A percentile compares a stretch with the other conserved stretches of the same genome.
Conservation (phyloP, 768 basidiomycete genomes). For the Pleurotus tuber-regium region DNA sequence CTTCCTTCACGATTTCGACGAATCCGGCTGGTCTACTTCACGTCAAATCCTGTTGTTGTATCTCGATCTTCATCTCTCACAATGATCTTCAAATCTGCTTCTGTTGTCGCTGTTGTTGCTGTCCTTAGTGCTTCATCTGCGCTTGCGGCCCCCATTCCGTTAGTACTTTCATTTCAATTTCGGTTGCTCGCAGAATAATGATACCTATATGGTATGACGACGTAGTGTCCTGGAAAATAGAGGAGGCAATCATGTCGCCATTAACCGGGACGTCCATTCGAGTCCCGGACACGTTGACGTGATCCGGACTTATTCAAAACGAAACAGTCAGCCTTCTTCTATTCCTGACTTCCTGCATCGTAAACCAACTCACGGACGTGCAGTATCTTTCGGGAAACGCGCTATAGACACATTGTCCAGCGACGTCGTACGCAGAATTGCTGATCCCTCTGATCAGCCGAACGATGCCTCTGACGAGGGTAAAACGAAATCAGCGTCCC, state of each 20-base stretch:
- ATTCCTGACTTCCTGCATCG: no score
- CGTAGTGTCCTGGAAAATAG: not conserved
- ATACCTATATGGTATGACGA: no score
- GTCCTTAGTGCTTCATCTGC: conserved; percentile 1
- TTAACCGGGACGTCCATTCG: conserved; percentile 6
- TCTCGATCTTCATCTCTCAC: not conserved
- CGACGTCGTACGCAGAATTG: not conserved
- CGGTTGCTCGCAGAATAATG: not conserved
- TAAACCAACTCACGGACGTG: no score
- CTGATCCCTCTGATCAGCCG: not conserved
- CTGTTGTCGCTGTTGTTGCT: conserved; percentile 1
- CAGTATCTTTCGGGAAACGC: no score
- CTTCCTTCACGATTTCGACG: conserved; percentile 2
- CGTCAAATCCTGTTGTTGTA: conserved; percentile 6
- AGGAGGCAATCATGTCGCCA: not conserved
- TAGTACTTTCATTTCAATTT: not conserved
- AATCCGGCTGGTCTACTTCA: conserved; percentile 3
- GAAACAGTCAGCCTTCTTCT: no score
- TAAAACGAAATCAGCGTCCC: not conserved
- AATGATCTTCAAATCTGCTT: conserved; percentile 9
- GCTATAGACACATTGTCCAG: not conserved
- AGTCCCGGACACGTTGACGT: not conserved
- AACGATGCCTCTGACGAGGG: not conserved
- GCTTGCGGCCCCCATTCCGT: not conserved
- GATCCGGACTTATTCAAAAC: no score